Evolutionary conservation across 1,284 basidiomycete species (phyloP), one percentile per base, ranked within the genome.

Genomic region (Marasmius sp.): DNA sequence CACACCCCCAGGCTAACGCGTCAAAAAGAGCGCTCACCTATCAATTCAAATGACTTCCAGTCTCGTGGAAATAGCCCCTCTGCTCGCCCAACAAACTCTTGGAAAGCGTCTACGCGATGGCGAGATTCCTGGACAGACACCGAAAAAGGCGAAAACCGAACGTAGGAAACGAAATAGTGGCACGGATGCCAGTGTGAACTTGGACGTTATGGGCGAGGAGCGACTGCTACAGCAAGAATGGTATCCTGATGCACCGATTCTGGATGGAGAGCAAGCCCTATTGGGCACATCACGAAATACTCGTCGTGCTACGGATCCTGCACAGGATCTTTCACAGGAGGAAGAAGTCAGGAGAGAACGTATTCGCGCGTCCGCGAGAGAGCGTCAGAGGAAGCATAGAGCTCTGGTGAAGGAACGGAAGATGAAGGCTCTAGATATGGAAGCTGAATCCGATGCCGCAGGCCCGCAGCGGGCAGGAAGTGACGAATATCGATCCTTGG

Each of bases 141-240:
- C 83, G 67, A 92, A 92, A 71, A 83, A 91, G 64, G 88, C 89
- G 79, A 92, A 92, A 73, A 90, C 91, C 0, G 88, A 92, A 72
- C 82, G 91, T 50, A 74, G 89, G 65, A 92, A 92, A 73, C 85
- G 91, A 59, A 88, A 91, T 76, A 82, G 89, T 67, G 91, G 92
- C 77, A 79, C 65, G n/a, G 70, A 70, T 54, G 72, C 70, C 48
- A 75, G 74, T 53, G 77, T 78, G 67, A 75, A 74, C 18, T 76
- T 77, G 49, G 77, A 78, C 70, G 78, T 76, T 66, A 67, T 72
- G 47, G 66, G 72, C 50, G 71, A 69, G 39, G 67, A 70, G 59
- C 38, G 43, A 34, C 52, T 41, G 37, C 43, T 41, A 12, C 36
- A 58, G 50, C 45, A 53, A 14, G n/a, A 57, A n/a, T 51, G 50